Evolutionary conservation across 1,139 yeast genomes (phyloP).

Genomic region (Geotrichum bryndzae): DNA sequence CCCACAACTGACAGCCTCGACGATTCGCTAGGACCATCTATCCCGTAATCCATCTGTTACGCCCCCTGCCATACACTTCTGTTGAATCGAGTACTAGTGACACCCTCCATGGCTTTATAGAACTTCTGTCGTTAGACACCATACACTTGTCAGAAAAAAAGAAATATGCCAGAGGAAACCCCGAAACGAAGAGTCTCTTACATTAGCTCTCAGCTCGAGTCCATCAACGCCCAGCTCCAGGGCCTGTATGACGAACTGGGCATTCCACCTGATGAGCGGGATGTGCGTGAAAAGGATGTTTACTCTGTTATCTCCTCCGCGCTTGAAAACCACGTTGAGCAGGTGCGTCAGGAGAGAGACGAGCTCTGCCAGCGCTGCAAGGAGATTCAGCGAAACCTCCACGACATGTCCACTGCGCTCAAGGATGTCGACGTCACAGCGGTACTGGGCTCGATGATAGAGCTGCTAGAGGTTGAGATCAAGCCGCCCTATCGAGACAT

Average conservation of each 20-base stretch:
- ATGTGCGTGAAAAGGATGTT: slow-evolving; percentile 29
- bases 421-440: slow-evolving; percentile 25
- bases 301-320: slow-evolving; percentile 32
- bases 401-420: slow-evolving; percentile 28
- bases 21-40: neutral
- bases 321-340: slow-evolving; percentile 29
- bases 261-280: slow-evolving; percentile 27
- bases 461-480: slow-evolving; percentile 3
- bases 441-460: slow-evolving; percentile 15
- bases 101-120: neutral
- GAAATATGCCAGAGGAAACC: neutral
- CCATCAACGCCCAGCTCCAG: slow-evolving; percentile 30
- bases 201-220: slow-evolving; percentile 29
- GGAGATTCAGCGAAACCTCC: slow-evolving; percentile 24
- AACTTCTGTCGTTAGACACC: neutral
- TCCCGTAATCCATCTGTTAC: neutral
- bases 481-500: slow-evolving; percentile 8
- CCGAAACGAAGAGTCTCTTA: slow-evolving; percentile 27
- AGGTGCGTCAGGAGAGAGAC: slow-evolving; percentile 32
- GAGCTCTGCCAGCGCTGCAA: slow-evolving; percentile 25
- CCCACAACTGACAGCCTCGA: neutral
- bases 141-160: neutral
- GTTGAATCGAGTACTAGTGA: neutral
- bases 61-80: neutral
- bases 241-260: slow-evolving; percentile 35